These are phyloP conservation scores for Ceratocystis albifundus DNA, from an alignment of 2,329 filamentous ascomycete species.

Conservation along the genomic window DNA sequence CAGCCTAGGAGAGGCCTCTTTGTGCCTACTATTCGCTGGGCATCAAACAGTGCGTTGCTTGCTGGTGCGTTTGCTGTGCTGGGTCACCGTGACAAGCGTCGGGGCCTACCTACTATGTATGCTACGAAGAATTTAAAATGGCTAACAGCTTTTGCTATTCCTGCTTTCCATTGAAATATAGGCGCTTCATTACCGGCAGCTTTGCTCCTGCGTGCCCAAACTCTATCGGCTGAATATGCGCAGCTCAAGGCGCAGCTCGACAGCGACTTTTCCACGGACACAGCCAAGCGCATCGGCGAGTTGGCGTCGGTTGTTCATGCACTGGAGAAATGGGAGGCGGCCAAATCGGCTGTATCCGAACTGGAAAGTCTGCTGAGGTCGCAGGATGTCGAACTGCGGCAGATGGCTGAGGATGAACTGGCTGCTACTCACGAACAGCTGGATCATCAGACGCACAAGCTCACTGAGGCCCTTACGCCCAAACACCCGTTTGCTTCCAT, in stretches of 20 bases:
- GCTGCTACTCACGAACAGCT: constrained; percentile 52
- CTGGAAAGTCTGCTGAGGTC: constrained; percentile 40
- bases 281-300: constrained; percentile 50
- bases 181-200: constrained; percentile 33
- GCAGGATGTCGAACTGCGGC: constrained; percentile 53
- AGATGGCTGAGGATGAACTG: constrained; percentile 73
- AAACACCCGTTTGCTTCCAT: constrained; percentile 81
- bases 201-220: constrained; percentile 49
- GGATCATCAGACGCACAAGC: constrained; percentile 48
- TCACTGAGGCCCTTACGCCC: constrained; percentile 71
- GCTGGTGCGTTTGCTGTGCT: not conserved
- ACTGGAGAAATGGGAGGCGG: constrained; percentile 47
- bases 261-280: constrained; percentile 44
- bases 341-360: constrained; percentile 43
- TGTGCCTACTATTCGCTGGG: not conserved
- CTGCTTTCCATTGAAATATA: not conserved
- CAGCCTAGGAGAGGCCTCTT: not conserved
- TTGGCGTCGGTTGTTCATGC: constrained; percentile 46
- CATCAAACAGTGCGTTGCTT: constrained; percentile 9
- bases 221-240: constrained; percentile 47
- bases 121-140: not conserved
- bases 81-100: not conserved
- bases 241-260: constrained; percentile 42
- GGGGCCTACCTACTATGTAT: not conserved
- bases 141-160: not conserved